Evolutionary conservation across 306 rosid species (phyloP), one percentile per base, ranked within the genome.

Genomic region (Delonix regia): DNA sequence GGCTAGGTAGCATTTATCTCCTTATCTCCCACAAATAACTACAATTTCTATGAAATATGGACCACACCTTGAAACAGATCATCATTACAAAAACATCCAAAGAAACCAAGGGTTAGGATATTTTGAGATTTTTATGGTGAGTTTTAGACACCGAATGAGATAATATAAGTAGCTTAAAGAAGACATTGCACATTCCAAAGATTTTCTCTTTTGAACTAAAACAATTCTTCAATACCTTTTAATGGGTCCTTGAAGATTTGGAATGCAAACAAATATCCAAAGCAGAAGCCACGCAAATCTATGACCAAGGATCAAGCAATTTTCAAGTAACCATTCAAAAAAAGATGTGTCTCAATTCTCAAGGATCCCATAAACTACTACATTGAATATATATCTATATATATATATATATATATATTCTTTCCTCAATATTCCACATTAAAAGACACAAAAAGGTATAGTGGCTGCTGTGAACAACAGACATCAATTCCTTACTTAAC

Each of bases 271-370:
- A 60, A 51, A 38, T n/a, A 42, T 64, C 39, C 42, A 42, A 45
- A 15, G 65, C 64, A 60, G 77, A 6, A 55, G 80, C 53, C 63
- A 71, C 71, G 64, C 70, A 69, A 83, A 75, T 63, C 72, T n/a
- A 75, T 65, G 66, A 75, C 82, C 75, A 80, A 64, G 82, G 87
- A 80, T 84, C 84, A 45, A 45, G 79, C 68, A 52, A 41, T 78
- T 78, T 53, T 28, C 0, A 68, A 28, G 75, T 51, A 66, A 27
- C 36, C 74, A 69, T 52, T 49, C 74, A 49, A 36, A 72, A 75
- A 83, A 75, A 45, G 33, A 74, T 39, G 47, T 10, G 44, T 33
- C 56, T 55, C 47, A 22, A 39, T 22, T 72, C 49, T 14, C 69
- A 73, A 25, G 25, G 33, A 34, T 19, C 34, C 52, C 61, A n/a